phyloP scores from a whole-genome alignment of 371 early-diverging fungal genomes.

The Mortierella sp. region DNA sequence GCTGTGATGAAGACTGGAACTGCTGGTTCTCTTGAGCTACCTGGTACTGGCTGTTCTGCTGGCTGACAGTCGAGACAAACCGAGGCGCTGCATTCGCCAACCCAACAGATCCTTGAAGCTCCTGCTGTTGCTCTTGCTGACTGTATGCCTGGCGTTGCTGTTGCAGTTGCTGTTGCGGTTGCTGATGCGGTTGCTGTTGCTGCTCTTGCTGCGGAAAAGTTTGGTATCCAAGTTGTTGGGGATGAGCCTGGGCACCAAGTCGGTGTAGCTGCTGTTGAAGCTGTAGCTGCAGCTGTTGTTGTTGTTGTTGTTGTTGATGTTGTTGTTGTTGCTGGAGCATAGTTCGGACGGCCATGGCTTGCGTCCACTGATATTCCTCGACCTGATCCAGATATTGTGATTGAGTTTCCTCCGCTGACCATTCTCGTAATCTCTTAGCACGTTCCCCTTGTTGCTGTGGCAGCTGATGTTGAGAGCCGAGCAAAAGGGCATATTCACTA shows the following conservation, averaged over 20 bases:
- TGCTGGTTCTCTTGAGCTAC: neutral
- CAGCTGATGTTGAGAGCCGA: constrained; percentile 3
- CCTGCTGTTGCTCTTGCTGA: neutral
- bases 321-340: constrained; percentile 27
- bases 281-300: constrained; percentile 21
- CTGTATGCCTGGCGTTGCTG: neutral
- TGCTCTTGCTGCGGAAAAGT: constrained; percentile 3
- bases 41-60: neutral
- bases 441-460: constrained; percentile 1
- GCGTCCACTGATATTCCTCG: constrained; percentile 46
- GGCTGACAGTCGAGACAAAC: neutral
- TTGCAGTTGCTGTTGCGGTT: neutral
- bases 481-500: constrained; percentile 9
- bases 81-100: neutral
- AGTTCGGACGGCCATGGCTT: constrained; percentile 42
- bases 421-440: constrained; percentile 29
- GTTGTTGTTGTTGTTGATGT: constrained; percentile 29
- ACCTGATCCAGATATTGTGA: constrained; percentile 44
- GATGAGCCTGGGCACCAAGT: constrained; percentile 12
- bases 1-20: neutral
- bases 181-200: neutral
- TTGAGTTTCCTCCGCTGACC: constrained; percentile 40
- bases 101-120: neutral
- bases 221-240: constrained; percentile 10
- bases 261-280: constrained; percentile 24